A percentile compares a stretch with the other conserved stretches of the same genome.
Evolutionary conservation across 2,329 filamentous ascomycete species (phyloP).

Genomic region (Alternaria rosae): DNA sequence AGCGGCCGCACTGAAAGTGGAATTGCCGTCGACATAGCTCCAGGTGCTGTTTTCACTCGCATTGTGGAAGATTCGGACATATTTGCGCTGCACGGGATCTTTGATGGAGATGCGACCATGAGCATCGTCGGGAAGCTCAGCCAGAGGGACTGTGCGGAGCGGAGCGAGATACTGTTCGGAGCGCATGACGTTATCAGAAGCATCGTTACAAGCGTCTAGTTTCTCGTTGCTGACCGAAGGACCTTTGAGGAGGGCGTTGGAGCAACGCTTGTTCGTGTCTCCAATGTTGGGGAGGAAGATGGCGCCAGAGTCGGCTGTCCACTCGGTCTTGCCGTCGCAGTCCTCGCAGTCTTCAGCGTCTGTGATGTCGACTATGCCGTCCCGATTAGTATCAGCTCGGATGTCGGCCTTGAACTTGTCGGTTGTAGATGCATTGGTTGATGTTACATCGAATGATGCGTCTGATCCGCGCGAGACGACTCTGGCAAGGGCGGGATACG

Average conservation of each 20-base stretch:
- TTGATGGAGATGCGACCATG: constrained; percentile 5
- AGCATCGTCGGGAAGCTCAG: background rate
- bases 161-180: constrained; percentile 44
- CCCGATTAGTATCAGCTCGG: constrained; percentile 51
- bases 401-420: constrained; percentile 22
- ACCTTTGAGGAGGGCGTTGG: constrained; percentile 2
- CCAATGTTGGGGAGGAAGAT: constrained; percentile 51
- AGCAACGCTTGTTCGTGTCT: constrained; percentile 45
- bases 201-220: constrained; percentile 48
- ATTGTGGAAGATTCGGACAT: constrained; percentile 13
- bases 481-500: background rate
- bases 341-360: constrained; percentile 19
- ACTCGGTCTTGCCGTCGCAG: constrained; percentile 26
- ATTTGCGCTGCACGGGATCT: constrained; percentile 7
- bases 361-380: constrained; percentile 42
- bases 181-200: constrained; percentile 44
- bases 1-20: constrained; percentile 38
- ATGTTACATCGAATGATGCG: background rate
- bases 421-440: background rate
- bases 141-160: constrained; percentile 40
- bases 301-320: constrained; percentile 38
- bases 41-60: background rate
- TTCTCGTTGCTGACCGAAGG: constrained; percentile 28
- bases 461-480: background rate
- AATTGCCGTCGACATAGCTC: constrained; percentile 2